These are phyloP conservation scores for Yamadazyma laniorum DNA, from an alignment of 805 yeast species.

Conservation along the genomic window DNA sequence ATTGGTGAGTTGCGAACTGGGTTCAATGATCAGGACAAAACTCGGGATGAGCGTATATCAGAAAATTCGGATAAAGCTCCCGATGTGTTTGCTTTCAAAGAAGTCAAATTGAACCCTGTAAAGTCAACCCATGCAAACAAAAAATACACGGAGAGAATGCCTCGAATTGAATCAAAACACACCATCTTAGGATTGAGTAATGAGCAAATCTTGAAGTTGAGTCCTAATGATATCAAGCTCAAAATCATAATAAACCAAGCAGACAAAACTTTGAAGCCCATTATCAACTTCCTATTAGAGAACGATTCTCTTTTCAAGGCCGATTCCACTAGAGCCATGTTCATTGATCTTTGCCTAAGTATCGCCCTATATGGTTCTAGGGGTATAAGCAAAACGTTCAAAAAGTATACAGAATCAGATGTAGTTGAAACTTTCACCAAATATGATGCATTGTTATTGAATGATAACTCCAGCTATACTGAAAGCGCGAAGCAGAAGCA, in stretches of 20 bases:
- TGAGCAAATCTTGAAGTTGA: slow-evolving; percentile 31
- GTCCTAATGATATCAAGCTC: slow-evolving; percentile 35
- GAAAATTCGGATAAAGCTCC: too few species aligned
- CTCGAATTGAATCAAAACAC: slow-evolving; percentile 31
- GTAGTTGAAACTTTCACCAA: slow-evolving; percentile 27
- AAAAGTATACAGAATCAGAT: slow-evolving; percentile 24
- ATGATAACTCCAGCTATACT: slow-evolving; percentile 32
- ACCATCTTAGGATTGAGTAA: slow-evolving; percentile 39
- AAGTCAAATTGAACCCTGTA: slow-evolving; percentile 26
- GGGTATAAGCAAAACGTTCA: slow-evolving; percentile 30
- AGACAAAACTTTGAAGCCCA: slow-evolving; percentile 7
- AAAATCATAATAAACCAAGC: slow-evolving; percentile 35
- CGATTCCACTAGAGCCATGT: slow-evolving; percentile 15
- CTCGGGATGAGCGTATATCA: too few species aligned
- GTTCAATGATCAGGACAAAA: too few species aligned
- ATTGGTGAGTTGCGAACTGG: too few species aligned
- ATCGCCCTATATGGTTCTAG: slow-evolving; percentile 36
- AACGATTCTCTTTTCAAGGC: slow-evolving; percentile 9
- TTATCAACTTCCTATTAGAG: slow-evolving; percentile 7
- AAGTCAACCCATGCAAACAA: slow-evolving; percentile 19
- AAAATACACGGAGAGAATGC: slow-evolving; percentile 26
- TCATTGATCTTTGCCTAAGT: slow-evolving; percentile 30
- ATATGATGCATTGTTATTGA: slow-evolving; percentile 30
- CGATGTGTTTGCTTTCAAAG: too few species aligned
- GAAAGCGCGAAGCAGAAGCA: slow-evolving; percentile 34